Evolutionary conservation across 805 yeast species (phyloP), one percentile per base, ranked within the genome.

Genomic region (Wickerhamomyces xylosicus): DNA sequence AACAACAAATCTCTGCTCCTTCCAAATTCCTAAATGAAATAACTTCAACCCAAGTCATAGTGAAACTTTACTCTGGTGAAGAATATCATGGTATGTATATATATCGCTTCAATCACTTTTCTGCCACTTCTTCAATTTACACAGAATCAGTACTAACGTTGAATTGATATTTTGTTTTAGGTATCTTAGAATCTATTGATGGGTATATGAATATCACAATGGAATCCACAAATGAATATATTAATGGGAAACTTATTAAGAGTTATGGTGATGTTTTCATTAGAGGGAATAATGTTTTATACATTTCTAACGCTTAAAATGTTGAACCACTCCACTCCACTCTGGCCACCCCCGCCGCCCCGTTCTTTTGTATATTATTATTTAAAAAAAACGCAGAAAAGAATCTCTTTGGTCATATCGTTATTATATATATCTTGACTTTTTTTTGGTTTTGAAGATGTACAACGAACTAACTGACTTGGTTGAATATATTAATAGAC

Each of bases 121-220:
- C 18, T 18, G 18, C 11, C 13, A n/a, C 35, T 33, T 16, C 9
- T 22, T 35, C 20, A 27, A n/a, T 16, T 25, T 6, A 7, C 27
- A 10, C 29, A 31, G 47, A 19, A 11, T 13, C 8, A 29, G 17
- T 5, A 13, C 15, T 29, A 14, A 8, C 11, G 15, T 29, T 25
- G 18, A n/a, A 20, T 17, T 40, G 36, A 37, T 40, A 56, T 14
- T 2, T 13, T 10, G 10, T 16, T 11, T 13, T 36, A 60, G 64
- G 82, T 6, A 66, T 62, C 37, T 69, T 85, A 46, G 90, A 85
- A 50, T 85, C 96, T 32, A 89, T 92, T 41, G 98, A 92, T 57
- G 97, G 97, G 8, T 92, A 79, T 65, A 87, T 92, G 96, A 92
- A 92, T 62, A 81, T 92, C 36, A 95, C 90, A 2, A 69, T 92